These are phyloP conservation scores for Monosporozyma aerobia DNA, from an alignment of 805 yeast species.

Conservation along the genomic window DNA sequence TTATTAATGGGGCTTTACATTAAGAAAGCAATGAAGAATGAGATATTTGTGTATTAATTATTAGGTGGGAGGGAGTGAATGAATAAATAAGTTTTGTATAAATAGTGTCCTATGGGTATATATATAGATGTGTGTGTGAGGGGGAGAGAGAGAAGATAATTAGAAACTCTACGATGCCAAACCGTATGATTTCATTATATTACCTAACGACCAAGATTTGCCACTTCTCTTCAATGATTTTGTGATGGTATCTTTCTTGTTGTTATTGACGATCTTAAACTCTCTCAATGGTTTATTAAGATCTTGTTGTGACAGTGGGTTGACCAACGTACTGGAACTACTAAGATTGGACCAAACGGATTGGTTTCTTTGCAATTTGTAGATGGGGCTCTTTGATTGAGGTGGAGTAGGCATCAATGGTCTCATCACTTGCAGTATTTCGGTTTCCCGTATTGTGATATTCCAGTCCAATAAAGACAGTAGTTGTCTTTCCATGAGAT, in stretches of 20 bases:
- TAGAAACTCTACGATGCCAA: background rate
- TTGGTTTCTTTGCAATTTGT: constrained; percentile 19
- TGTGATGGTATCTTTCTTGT: background rate
- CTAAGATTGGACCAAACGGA: constrained; percentile 10
- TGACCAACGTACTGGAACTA: constrained; percentile 11
- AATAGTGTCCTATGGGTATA: background rate
- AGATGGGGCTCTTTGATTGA: constrained; percentile 5
- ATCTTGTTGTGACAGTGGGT: constrained; percentile 8
- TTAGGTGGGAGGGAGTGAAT: background rate
- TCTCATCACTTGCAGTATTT: constrained; percentile 54
- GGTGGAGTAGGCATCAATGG: constrained; percentile 48
- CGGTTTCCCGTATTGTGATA: constrained; percentile 53
- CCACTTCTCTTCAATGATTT: constrained; percentile 15
- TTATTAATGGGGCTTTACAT: background rate
- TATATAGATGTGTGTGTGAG: background rate
- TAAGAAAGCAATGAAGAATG: no score
- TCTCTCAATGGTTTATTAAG: constrained; percentile 3
- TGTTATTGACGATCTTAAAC: background rate
- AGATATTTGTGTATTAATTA: background rate
- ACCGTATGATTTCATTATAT: constrained; percentile 16
- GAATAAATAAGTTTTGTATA: background rate
- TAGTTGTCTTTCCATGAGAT: constrained; percentile 71
- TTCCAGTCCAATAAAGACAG: constrained; percentile 63
- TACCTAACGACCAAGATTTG: constrained; percentile 20
- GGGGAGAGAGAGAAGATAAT: background rate